phyloP scores from a whole-genome alignment of 805 yeast genomes.

The Ogataea minuta region DNA sequence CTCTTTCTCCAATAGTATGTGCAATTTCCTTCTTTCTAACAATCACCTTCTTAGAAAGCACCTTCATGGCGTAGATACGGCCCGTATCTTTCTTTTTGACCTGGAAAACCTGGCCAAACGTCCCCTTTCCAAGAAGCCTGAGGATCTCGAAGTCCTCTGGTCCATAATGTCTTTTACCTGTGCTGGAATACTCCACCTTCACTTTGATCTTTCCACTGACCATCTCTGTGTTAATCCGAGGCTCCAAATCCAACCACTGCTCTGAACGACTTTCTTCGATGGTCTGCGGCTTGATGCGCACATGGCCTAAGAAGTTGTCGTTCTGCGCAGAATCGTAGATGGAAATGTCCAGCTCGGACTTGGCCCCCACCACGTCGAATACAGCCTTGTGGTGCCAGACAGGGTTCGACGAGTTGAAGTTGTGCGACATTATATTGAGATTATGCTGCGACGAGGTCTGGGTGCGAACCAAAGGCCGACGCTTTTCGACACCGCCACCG shows the following conservation, averaged over 20 bases:
- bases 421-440: constrained; percentile 22
- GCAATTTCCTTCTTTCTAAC: constrained; percentile 97
- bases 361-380: constrained; percentile 85
- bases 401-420: constrained; percentile 54
- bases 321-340: constrained; percentile 82
- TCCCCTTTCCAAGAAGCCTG: constrained; percentile 90
- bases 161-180: constrained; percentile 75
- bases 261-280: constrained; percentile 45
- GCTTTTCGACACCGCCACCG: constrained; percentile 13
- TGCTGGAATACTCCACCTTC: constrained; percentile 66
- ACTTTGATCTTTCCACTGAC: constrained; percentile 79
- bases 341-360: constrained; percentile 83
- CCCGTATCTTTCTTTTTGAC: constrained; percentile 87
- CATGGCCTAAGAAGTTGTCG: constrained; percentile 86
- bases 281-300: constrained; percentile 66
- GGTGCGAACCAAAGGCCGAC: constrained; percentile 29
- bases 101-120: constrained; percentile 97
- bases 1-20: constrained; percentile 96
- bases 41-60: constrained; percentile 88
- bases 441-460: constrained; percentile 29
- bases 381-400: constrained; percentile 90
- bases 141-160: constrained; percentile 94
- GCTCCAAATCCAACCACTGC: constrained; percentile 71
- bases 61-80: constrained; percentile 96
- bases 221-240: constrained; percentile 72